These are phyloP conservation scores for Haplosporangium gracile DNA, from an alignment of 192 early-diverging fungal genomes.

Conservation along the genomic window DNA sequence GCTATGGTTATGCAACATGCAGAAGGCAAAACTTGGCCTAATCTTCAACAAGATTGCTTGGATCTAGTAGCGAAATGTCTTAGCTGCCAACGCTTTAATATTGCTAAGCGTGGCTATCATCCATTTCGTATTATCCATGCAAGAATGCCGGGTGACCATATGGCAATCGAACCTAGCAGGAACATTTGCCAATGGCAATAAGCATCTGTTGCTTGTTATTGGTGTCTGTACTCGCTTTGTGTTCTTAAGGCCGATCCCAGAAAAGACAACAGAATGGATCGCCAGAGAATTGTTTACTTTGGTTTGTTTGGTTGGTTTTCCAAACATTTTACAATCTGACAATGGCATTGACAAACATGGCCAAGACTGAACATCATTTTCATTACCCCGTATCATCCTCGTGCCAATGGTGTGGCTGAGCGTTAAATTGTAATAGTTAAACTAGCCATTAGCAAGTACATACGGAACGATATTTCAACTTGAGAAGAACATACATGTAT, in stretches of 20 bases:
- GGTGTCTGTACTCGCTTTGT: slow-evolving; percentile 34
- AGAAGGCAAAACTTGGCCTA: slow-evolving; percentile 1
- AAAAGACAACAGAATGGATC: slow-evolving; percentile 13
- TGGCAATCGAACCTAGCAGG: slow-evolving; percentile 34
- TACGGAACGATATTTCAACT: too few relatives aligned
- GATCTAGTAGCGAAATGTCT: slow-evolving; percentile 6
- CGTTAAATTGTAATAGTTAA: too few relatives aligned
- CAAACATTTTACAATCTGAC: slow-evolving; percentile 22
- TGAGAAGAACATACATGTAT: too few relatives aligned
- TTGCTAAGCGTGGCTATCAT: slow-evolving; percentile 28
- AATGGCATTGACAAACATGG: slow-evolving; percentile 49
- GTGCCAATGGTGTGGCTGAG: too few relatives aligned
- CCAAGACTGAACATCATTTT: too few relatives aligned
- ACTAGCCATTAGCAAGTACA: too few relatives aligned
- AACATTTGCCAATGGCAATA: slow-evolving; percentile 15
- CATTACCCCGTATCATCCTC: too few relatives aligned
- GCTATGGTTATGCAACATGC: slow-evolving; percentile 29
- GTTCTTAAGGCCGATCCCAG: slow-evolving; percentile 19
- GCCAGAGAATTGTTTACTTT: slow-evolving; percentile 7
- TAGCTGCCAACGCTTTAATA: slow-evolving; percentile 24
- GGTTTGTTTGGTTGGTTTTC: slow-evolving; percentile 31
- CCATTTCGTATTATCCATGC: slow-evolving; percentile 11
- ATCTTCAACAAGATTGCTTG: slow-evolving; percentile 11
- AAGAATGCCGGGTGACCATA: slow-evolving; percentile 16
- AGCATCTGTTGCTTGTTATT: slow-evolving; percentile 12